phyloP scores from a whole-genome alignment of 2,329 filamentous ascomycete species.

The Claviceps fusiformis region DNA sequence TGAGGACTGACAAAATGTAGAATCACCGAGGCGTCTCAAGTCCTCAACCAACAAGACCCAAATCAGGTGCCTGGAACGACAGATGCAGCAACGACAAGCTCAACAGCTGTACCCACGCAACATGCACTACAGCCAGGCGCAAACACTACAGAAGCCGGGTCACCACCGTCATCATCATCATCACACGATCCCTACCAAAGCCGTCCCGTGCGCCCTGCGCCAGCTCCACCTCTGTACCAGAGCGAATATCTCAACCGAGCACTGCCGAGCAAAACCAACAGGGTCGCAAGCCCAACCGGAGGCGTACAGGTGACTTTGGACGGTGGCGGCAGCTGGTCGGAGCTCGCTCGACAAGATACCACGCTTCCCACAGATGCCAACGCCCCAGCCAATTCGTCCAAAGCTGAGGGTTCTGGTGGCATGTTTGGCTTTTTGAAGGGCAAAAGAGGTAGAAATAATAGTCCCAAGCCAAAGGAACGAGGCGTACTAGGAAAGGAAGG shows the following conservation, averaged over 20 bases:
- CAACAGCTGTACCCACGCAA: slow-evolving; percentile 9
- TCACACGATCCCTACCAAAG: slow-evolving; percentile 15
- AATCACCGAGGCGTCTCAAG: slow-evolving; percentile 20
- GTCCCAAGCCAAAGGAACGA: slow-evolving; percentile 85
- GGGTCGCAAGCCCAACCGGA: slow-evolving; percentile 64
- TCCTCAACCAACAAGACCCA: slow-evolving; percentile 9
- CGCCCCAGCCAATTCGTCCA: slow-evolving; percentile 33
- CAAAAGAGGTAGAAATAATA: slow-evolving; percentile 81
- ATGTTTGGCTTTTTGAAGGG: slow-evolving; percentile 83
- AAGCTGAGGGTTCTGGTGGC: slow-evolving; percentile 49
- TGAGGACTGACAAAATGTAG: slow-evolving; percentile 16
- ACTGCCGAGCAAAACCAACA: slow-evolving; percentile 45
- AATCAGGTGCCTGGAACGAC: slow-evolving; percentile 34
- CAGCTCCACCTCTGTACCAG: slow-evolving; percentile 32
- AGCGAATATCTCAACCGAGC: slow-evolving; percentile 31
- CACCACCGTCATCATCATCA: slow-evolving; percentile 8
- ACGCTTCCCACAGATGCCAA: slow-evolving; percentile 57
- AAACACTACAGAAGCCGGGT: not conserved
- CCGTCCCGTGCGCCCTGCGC: slow-evolving; percentile 16
- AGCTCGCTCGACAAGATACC: slow-evolving; percentile 72
- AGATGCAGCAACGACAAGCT: slow-evolving; percentile 31
- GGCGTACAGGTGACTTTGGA: slow-evolving; percentile 87
- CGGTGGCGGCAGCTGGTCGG: slow-evolving; percentile 80
- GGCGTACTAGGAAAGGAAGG: slow-evolving; percentile 93
- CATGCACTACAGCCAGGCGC: slow-evolving; percentile 6